Evolutionary conservation across 192 early-diverging fungal species (phyloP), one percentile per base, ranked within the genome.

Genomic region (Spizellomyces sp.): DNA sequence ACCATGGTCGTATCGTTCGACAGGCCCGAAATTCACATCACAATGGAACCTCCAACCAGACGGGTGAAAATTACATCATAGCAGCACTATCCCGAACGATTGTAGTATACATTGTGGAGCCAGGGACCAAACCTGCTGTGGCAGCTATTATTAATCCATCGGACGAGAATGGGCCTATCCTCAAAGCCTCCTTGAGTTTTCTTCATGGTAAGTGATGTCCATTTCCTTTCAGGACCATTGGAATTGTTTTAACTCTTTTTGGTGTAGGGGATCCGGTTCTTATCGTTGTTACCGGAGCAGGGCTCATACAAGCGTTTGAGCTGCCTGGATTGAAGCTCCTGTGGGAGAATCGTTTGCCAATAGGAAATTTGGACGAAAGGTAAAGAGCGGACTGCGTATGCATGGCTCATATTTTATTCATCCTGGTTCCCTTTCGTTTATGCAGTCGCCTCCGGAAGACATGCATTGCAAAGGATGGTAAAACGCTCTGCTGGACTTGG

Each of bases 311-410:
- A 36, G 64, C 66, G 52, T 45, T 78, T 19, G 62, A 66, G 47
- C 27, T 74, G 61, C 77, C 72, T 42, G 64, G 59, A 8, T 59
- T 74, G 56, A 44, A 70, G 43, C 46, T 50, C 48, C 6, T 70
- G 8, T 72, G 64, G 76, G 60, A 44, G 36, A 58, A 21, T 15
- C 6, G 12, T 9, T 22, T 71, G 46, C 64, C 70, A 9, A 14
- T 64, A 17, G 54, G 5, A n/a, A 22, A 56, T 56, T 19, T 36
- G 27, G 27, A 36, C 27, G 27, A 36, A 36, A 36, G 27, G 27
- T 36, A 36, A 36, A 36, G 27, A 36, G 27, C 27, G 27, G 27
- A 3, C 27, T 36, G 27, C 27, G 27, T 36, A 3, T 3, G 3
- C 27, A 36, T 36, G 27, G 27, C 27, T 36, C 3, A 36, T 3